Conservation (phyloP, 2,329 filamentous ascomycete species). For the Ascochyta fabae region DNA sequence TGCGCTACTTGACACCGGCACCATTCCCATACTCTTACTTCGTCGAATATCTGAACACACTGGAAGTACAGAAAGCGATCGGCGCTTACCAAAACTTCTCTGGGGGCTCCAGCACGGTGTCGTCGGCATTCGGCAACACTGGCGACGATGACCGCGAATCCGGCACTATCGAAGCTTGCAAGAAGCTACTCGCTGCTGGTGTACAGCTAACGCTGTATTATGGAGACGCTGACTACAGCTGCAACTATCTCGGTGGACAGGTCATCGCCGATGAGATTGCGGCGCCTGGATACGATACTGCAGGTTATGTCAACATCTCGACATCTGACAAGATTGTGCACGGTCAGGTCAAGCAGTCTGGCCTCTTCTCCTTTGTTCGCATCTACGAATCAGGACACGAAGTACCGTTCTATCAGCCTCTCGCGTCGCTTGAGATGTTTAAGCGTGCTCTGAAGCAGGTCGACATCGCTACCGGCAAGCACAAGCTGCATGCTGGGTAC, state of each 20-base stretch:
- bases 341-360: slow-evolving; percentile 61
- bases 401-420: slow-evolving; percentile 63
- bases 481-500: slow-evolving; percentile 34
- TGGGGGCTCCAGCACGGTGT: slow-evolving; percentile 52
- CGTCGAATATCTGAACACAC: slow-evolving; percentile 64
- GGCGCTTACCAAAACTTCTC: slow-evolving; percentile 67
- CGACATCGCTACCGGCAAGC: slow-evolving; percentile 59
- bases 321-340: slow-evolving; percentile 57
- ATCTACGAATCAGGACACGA: slow-evolving; percentile 59
- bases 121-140: slow-evolving; percentile 54
- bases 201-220: slow-evolving; percentile 54
- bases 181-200: slow-evolving; percentile 48
- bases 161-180: slow-evolving; percentile 52
- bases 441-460: slow-evolving; percentile 55
- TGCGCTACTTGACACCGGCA: slow-evolving; percentile 62
- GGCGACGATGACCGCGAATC: slow-evolving; percentile 58
- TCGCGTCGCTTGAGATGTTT: slow-evolving; percentile 58
- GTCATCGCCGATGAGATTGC: slow-evolving; percentile 51
- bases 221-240: slow-evolving; percentile 58
- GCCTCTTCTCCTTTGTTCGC: slow-evolving; percentile 58
- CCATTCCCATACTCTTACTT: slow-evolving; percentile 66
- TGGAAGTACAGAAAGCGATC: slow-evolving; percentile 62
- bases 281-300: slow-evolving; percentile 50
- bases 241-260: slow-evolving; percentile 56
- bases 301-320: slow-evolving; percentile 57